Percentiles rank a stretch among this genome's conserved stretches.
Evolutionary conservation across 768 basidiomycete genomes (phyloP).

Genomic region (Lactarius hatsudake): DNA sequence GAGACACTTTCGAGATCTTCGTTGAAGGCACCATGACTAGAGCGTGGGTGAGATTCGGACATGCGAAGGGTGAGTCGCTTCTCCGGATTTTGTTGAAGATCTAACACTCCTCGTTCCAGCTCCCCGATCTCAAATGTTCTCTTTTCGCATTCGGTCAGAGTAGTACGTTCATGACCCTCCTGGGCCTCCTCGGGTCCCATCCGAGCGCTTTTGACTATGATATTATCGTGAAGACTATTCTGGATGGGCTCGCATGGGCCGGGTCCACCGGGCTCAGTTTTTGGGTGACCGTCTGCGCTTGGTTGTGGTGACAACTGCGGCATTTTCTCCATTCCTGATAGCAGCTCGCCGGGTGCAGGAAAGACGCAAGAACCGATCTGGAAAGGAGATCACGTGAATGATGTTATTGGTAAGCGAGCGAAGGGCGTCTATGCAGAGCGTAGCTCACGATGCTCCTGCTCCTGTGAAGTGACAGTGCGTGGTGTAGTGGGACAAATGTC

Average conservation of each 20-base stretch:
- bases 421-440: neutral
- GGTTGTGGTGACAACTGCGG: neutral
- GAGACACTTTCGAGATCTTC: neutral
- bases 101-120: slow-evolving; percentile 6
- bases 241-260: slow-evolving; percentile 7
- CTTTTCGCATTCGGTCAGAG: slow-evolving; percentile 8
- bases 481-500: neutral
- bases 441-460: neutral
- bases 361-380: neutral
- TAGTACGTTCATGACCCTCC: neutral
- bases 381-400: neutral
- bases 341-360: neutral
- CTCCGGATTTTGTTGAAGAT: neutral
- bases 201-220: slow-evolving; percentile 3
- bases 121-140: slow-evolving; percentile 1
- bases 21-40: neutral
- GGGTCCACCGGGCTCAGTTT: slow-evolving; percentile 5
- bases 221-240: slow-evolving; percentile 1
- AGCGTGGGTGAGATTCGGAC: neutral
- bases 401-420: neutral
- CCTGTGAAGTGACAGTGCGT: neutral
- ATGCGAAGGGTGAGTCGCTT: neutral
- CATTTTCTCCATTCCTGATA: neutral
- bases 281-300: neutral
- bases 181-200: slow-evolving; percentile 1